These are phyloP conservation scores for Eleusine indica DNA, from an alignment of 176 grass and related monocot genomes.

Conservation along the genomic window DNA sequence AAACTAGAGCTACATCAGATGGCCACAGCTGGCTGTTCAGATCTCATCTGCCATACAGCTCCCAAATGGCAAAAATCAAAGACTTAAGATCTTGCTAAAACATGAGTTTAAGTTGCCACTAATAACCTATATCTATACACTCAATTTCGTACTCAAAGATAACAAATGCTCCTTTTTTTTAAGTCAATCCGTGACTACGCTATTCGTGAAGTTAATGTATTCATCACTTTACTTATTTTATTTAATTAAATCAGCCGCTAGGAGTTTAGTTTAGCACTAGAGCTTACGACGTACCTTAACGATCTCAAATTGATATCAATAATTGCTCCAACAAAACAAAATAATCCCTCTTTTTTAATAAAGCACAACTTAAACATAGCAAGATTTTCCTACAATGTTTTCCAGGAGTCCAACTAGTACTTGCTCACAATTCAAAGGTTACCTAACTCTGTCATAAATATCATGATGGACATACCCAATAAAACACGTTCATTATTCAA, in stretches of 20 bases:
- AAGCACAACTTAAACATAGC: not conserved
- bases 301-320: not conserved
- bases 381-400: not conserved
- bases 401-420: not conserved
- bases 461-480: not conserved
- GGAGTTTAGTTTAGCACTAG: not conserved
- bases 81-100: not conserved
- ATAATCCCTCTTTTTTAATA: not conserved
- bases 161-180: not conserved
- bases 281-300: not conserved
- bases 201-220: not conserved
- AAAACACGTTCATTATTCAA: not conserved
- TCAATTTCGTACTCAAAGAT: not conserved
- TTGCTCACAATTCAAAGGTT: not conserved
- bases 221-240: not conserved
- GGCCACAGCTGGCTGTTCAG: not conserved
- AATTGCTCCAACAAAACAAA: not conserved
- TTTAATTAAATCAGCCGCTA: not conserved
- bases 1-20: not conserved
- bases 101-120: not conserved
- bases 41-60: not conserved
- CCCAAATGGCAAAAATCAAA: not conserved
- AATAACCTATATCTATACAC: not conserved
- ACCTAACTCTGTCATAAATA: conserved; percentile 30
- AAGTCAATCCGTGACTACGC: not conserved